Conservation (phyloP, 2,329 filamentous ascomycete species). For the Rutstroemia sp. region DNA sequence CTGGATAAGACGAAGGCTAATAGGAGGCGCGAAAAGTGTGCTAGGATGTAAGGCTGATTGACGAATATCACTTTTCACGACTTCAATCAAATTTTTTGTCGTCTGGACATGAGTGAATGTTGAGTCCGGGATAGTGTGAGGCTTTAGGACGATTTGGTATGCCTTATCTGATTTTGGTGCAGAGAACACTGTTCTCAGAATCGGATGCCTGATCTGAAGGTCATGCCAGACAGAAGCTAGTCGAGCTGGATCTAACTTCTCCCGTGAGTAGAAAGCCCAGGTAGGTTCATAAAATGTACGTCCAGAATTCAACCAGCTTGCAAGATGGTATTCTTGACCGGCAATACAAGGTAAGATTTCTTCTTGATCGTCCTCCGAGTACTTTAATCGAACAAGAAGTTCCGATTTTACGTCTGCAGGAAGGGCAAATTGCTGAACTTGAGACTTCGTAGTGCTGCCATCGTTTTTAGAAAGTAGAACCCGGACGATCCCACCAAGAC, state of each 20-base stretch:
- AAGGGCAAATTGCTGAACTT: not conserved
- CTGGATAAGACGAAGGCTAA: not conserved
- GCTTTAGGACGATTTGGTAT: not conserved
- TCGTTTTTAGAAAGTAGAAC: not conserved
- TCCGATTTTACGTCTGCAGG: not conserved
- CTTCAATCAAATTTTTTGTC: not conserved
- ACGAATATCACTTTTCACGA: not conserved
- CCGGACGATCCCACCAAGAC: not conserved
- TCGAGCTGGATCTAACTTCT: not conserved
- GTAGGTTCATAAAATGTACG: constrained; percentile 2
- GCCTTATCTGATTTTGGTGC: not conserved
- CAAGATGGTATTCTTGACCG: constrained; percentile 2
- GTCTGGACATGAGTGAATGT: not conserved
- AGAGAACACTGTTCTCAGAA: not conserved
- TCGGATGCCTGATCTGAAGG: not conserved
- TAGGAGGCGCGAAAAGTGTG: not conserved
- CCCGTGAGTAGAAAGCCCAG: not conserved
- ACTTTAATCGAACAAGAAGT: not conserved
- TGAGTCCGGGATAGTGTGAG: not conserved
- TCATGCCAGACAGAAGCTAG: not conserved
- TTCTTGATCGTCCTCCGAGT: not conserved
- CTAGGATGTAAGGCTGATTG: not conserved
- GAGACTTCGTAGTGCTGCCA: not conserved
- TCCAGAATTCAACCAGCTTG: not conserved
- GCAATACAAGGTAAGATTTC: not conserved